Evolutionary conservation across 305 asterid genomes (phyloP).

Genomic region (Fraxinus sp.): DNA sequence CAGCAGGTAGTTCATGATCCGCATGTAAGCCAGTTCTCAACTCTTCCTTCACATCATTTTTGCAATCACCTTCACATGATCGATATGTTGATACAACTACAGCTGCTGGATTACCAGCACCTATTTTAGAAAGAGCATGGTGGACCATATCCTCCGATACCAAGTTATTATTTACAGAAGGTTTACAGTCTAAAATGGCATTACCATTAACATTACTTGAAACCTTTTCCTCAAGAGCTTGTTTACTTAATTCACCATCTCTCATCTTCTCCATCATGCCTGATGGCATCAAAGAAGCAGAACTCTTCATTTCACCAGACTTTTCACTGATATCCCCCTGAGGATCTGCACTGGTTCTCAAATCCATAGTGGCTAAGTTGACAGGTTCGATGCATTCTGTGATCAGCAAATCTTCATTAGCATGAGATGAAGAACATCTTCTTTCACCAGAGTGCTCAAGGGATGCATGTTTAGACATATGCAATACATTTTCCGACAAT

Average conservation of each 20-base stretch:
- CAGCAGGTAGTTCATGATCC: conserved; percentile 23
- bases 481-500: conserved; percentile 24
- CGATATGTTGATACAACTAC: conserved; percentile 24
- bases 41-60: conserved; percentile 26
- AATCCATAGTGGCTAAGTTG: conserved; percentile 4
- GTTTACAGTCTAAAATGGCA: conserved; percentile 25
- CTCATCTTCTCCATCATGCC: conserved; percentile 26
- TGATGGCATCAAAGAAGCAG: conserved; percentile 27
- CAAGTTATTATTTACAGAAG: conserved; percentile 21
- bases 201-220: conserved; percentile 6
- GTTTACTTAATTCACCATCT: conserved; percentile 32
- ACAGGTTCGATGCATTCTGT: conserved; percentile 15
- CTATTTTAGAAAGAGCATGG: conserved; percentile 21
- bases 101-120: conserved; percentile 29
- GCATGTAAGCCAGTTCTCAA: conserved; percentile 5
- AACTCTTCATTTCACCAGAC: conserved; percentile 29
- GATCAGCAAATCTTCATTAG: conserved; percentile 23
- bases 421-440: conserved; percentile 6
- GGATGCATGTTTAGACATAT: conserved; percentile 17
- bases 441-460: conserved; percentile 26
- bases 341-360: conserved; percentile 22
- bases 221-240: conserved; percentile 30
- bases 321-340: conserved; percentile 29
- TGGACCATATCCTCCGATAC: conserved; percentile 23
- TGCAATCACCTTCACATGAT: conserved; percentile 30